Evolutionary conservation across 139 green algal species (phyloP), one percentile per base, ranked within the genome.

Genomic region (Coccomyxa sp.): DNA sequence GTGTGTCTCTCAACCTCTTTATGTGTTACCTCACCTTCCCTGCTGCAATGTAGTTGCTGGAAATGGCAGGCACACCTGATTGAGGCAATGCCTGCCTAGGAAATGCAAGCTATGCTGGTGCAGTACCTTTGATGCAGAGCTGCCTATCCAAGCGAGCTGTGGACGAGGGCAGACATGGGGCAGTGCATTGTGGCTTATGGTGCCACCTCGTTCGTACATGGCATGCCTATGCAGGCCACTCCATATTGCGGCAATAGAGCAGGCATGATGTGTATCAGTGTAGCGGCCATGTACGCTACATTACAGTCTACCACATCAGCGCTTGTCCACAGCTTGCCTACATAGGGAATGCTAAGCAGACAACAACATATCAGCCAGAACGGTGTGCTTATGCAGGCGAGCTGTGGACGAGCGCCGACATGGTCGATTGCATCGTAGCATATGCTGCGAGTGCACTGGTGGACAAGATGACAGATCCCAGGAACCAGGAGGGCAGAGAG

Each of bases 261-360:
- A 38, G 75, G 88, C 79, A 94, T 79, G 71, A 80, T 83, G 9
- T 84, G 68, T 76, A 94, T 86, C 40, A 97, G 85, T 38, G 90
- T 77, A 1, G 90, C 95, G 37, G 84, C 84, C 8, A 90, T 83
- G 74, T 91, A 95, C 36, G 77, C 91, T 58, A 96, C 83, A 54
- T 97, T 91, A 84, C 90, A 96, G 85, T 97, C 93, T 44, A 95
- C 91, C 79, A 96, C 83, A 82, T 97, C 93, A 2, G 85, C 83
- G 9, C 82, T 91, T 29, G 83, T 88, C 93, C 93, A 97, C 1
- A 82, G 70, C 36, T 94, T n/a, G n/a, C n/a, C n/a, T n/a, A n/a
- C n/a, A n/a, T n/a, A n/a, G n/a, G n/a, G n/a, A n/a, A n/a, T n/a
- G n/a, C n/a, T n/a, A n/a, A n/a, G n/a, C n/a, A n/a, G n/a, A n/a